phyloP scores from a whole-genome alignment of 116 monocot species.

The Dioscorea cayenensis region DNA sequence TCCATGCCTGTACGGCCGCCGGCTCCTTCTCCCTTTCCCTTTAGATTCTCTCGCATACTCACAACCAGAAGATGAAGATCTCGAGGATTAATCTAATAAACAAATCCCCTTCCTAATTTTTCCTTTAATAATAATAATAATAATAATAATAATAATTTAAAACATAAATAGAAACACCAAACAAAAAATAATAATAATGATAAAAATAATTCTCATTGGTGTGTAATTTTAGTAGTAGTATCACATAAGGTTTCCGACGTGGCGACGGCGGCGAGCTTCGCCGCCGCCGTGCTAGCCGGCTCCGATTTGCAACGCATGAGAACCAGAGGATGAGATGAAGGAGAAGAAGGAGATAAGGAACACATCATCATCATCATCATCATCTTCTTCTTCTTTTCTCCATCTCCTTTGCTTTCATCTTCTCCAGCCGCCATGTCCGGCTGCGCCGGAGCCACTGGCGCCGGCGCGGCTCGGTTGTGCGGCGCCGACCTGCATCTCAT shows the following conservation, averaged over 20 bases:
- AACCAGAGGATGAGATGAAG: constrained; percentile 13
- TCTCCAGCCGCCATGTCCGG: neutral
- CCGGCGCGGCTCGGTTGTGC: constrained; percentile 27
- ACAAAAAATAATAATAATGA: neutral
- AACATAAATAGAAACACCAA: neutral
- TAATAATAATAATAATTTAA: no score
- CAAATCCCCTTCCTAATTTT: no score
- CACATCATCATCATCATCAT: constrained; percentile 7
- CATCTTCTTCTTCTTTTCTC: constrained; percentile 4
- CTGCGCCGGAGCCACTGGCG: neutral
- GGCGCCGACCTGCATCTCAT: constrained; percentile 81
- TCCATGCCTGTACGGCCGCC: neutral
- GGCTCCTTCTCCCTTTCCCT: neutral
- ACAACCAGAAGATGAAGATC: neutral
- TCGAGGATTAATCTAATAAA: neutral
- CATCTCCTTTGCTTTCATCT: constrained; percentile 4
- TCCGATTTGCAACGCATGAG: constrained; percentile 75
- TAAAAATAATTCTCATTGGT: neutral
- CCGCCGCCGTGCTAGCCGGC: constrained; percentile 50
- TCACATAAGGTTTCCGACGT: constrained; percentile 34
- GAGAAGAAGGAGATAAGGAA: constrained; percentile 11
- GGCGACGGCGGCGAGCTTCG: constrained; percentile 22
- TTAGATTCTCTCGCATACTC: neutral
- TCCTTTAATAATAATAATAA: no score
- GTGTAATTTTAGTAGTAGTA: neutral